Conservation (phyloP, 805 yeast species). For the Metschnikowia koreensis region DNA sequence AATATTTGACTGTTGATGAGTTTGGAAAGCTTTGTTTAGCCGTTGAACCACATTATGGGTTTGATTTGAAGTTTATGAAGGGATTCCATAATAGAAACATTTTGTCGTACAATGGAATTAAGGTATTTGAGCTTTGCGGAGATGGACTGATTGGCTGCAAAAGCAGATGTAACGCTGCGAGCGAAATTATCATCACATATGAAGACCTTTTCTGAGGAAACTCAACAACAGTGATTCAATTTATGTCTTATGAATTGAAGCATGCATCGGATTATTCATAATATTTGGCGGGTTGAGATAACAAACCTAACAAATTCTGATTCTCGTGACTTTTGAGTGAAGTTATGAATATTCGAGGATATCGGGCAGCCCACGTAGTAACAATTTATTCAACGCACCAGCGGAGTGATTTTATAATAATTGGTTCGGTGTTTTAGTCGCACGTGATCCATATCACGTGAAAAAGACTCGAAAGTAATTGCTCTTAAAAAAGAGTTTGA, state of each 20-base stretch:
- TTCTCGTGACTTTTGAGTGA: no score
- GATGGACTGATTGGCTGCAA: slow-evolving; percentile 5
- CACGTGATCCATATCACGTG: no score
- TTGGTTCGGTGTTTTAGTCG: no score
- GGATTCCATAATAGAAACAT: not conserved
- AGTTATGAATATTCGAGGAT: no score
- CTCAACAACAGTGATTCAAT: not conserved
- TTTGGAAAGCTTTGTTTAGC: not conserved
- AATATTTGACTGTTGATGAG: slow-evolving; percentile 2
- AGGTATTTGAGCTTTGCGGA: slow-evolving; percentile 5
- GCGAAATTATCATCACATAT: not conserved
- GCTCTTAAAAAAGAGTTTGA: no score
- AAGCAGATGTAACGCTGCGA: slow-evolving; percentile 4
- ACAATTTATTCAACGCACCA: no score
- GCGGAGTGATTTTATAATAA: no score
- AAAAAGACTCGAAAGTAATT: no score
- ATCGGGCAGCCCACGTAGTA: no score
- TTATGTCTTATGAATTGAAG: not conserved
- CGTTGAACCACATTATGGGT: slow-evolving; percentile 1
- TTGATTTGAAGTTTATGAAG: not conserved
- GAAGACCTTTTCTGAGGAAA: not conserved
- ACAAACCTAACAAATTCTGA: no score
- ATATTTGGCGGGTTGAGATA: no score
- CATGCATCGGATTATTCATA: no score
- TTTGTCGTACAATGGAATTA: slow-evolving; percentile 2